Percentiles rank a stretch among this genome's conserved stretches.
Evolutionary conservation across 495 filamentous ascomycete species (phyloP).

Genomic region (Hypomontagnella monticulosa): DNA sequence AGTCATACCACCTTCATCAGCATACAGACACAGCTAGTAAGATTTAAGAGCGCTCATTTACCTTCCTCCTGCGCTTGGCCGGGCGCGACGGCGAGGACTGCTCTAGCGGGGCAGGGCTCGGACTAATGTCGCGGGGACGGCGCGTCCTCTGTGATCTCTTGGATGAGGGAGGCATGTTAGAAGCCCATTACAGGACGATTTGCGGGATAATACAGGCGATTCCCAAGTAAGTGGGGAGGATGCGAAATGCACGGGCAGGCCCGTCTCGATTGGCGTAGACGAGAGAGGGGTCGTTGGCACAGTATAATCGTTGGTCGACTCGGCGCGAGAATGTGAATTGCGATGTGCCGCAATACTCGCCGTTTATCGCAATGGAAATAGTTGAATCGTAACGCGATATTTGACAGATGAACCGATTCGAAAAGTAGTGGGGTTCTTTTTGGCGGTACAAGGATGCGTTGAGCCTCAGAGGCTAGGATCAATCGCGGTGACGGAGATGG

Average conservation of each 20-base stretch:
- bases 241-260: neutral
- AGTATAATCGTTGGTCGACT: neutral
- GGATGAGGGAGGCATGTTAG: slow-evolving; percentile 53
- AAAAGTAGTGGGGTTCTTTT: slow-evolving; percentile 11
- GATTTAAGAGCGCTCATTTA: slow-evolving; percentile 48
- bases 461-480: slow-evolving; percentile 24
- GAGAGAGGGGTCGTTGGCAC: neutral
- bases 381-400: slow-evolving; percentile 10
- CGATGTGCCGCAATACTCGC: neutral
- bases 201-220: neutral
- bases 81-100: slow-evolving; percentile 76
- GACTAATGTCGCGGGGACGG: slow-evolving; percentile 52
- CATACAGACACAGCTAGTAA: neutral
- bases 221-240: neutral
- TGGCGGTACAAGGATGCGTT: slow-evolving; percentile 15
- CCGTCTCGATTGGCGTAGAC: neutral
- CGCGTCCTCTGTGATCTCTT: slow-evolving; percentile 56
- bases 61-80: slow-evolving; percentile 79
- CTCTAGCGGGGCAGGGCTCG: slow-evolving; percentile 43
- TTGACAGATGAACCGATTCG: neutral
- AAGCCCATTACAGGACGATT: slow-evolving; percentile 28
- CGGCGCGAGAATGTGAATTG: slow-evolving; percentile 10
- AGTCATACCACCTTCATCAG: slow-evolving; percentile 10
- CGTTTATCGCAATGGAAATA: neutral
- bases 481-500: slow-evolving; percentile 18